Evolutionary conservation across 2,329 filamentous ascomycete genomes (phyloP).

Genomic region (Hyphodiscus sp.): DNA sequence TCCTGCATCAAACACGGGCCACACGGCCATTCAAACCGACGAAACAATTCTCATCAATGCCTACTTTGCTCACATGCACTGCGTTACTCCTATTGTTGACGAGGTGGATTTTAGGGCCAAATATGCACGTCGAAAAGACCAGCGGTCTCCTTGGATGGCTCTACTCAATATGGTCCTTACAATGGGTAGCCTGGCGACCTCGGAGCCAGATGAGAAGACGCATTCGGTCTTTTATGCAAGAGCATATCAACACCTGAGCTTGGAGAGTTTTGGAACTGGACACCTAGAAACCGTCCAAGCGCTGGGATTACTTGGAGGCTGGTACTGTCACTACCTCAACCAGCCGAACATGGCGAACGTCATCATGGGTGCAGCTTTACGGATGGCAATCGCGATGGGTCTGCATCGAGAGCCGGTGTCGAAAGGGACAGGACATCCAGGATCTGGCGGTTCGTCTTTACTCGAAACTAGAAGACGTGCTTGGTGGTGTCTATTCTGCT

Average conservation of each 20-base stretch:
- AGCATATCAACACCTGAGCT: slow-evolving; percentile 41
- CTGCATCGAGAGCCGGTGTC: slow-evolving; percentile 53
- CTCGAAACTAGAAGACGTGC: slow-evolving; percentile 2
- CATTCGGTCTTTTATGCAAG: neutral
- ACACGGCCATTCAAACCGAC: neutral
- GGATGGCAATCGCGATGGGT: slow-evolving; percentile 63
- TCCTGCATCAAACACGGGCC: neutral
- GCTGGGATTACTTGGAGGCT: slow-evolving; percentile 62
- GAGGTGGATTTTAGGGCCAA: slow-evolving; percentile 3
- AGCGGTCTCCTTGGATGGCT: slow-evolving; percentile 8
- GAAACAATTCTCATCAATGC: slow-evolving; percentile 2
- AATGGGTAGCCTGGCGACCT: slow-evolving; percentile 1
- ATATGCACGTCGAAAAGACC: neutral
- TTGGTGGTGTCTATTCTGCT: slow-evolving; percentile 8
- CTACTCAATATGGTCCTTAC: slow-evolving; percentile 9
- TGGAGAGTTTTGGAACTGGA: slow-evolving; percentile 60
- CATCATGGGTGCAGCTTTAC: slow-evolving; percentile 60
- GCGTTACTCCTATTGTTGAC: slow-evolving; percentile 6
- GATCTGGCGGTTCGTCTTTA: neutral
- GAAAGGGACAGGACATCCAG: slow-evolving; percentile 12
- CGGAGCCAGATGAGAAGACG: neutral
- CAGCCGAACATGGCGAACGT: slow-evolving; percentile 67
- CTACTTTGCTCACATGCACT: slow-evolving; percentile 6
- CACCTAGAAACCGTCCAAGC: slow-evolving; percentile 64
- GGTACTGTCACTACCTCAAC: slow-evolving; percentile 69